Base-by-base conservation (phyloP, 495 filamentous ascomycete species). In the Penicillium soppii region DNA sequence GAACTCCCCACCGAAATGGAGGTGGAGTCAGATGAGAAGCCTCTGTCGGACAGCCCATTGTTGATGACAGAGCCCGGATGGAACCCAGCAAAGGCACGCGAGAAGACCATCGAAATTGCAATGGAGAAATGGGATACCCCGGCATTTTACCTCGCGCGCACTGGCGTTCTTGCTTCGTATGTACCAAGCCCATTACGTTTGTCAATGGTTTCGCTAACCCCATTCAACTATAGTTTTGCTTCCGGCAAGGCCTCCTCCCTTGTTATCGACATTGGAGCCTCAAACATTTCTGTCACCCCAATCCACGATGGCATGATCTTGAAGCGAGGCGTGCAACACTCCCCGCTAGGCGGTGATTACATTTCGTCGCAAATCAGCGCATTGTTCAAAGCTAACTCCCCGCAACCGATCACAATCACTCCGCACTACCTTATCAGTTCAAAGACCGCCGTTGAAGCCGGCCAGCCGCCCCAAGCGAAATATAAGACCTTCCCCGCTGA, bases 71-170 rank as follows among this genome's bases (percentile, higher is more conserved):
- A 98, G 73, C 87, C 90, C 17, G 87, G 88, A 22, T 97, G 92
- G 92, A 97, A 95, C 66, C 75, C 86, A 17, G 67, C 80, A 13
- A 97, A 96, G 70, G 82, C 86, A 51, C 79, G 94, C 30, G 94
- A 98, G 68, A 92, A 90, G 76, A 84, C 85, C 5, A 90, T 97
- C 57, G 95, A 98, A 70, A 82, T 96, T 46, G 89, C 86, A 23
- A 96, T 98, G 84, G 94, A 98, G 77, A 87, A 82, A 55, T 98
- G 92, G 87, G 92, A 91, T 13, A 84, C 82, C 30, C 94, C 94
- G 12, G 94, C 94, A 4, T 97, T 95, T 71, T 98, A 91, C 77
- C 76, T 96, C 43, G 88, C 87, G 12, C 81, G 83, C 45, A 83
- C 70, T 43, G 86, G 87, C 27, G 82, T 85, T 42, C 69, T 86